phyloP scores from a whole-genome alignment of 1,139 yeast species.

The Groenewaldozyma sp. region DNA sequence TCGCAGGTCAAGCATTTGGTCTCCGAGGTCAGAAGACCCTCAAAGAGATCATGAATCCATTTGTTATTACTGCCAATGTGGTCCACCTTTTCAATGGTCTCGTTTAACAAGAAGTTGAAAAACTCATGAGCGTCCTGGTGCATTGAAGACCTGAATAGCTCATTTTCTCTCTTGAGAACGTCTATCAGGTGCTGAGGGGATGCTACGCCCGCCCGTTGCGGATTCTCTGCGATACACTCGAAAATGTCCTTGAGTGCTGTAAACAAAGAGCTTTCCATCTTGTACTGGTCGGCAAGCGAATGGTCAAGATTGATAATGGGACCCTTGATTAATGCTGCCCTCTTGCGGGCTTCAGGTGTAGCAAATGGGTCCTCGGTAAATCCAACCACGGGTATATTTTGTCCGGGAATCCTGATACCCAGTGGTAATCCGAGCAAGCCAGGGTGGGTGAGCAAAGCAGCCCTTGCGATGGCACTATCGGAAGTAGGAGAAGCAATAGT shows the following conservation, averaged over 20 bases:
- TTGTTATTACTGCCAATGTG: slow-evolving; percentile 9
- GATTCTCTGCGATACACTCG: slow-evolving; percentile 71
- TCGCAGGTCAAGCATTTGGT: slow-evolving; percentile 89
- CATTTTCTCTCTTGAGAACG: slow-evolving; percentile 71
- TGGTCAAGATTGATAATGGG: slow-evolving; percentile 79
- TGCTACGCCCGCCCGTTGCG: slow-evolving; percentile 67
- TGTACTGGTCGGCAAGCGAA: slow-evolving; percentile 40
- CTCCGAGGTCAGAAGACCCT: slow-evolving; percentile 78
- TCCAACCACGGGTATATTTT: slow-evolving; percentile 40
- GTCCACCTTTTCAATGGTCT: slow-evolving; percentile 63
- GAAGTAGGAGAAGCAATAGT: not conserved
- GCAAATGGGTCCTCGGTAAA: slow-evolving; percentile 43
- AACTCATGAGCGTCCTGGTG: slow-evolving; percentile 99
- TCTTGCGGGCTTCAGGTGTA: slow-evolving; percentile 65
- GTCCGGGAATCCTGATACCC: slow-evolving; percentile 29
- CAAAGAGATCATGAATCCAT: slow-evolving; percentile 67
- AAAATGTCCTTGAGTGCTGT: slow-evolving; percentile 77
- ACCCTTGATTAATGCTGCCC: slow-evolving; percentile 71
- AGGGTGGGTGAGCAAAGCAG: slow-evolving; percentile 1
- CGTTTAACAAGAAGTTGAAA: slow-evolving; percentile 75
- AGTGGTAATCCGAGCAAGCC: slow-evolving; percentile 26
- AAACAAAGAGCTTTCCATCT: slow-evolving; percentile 47
- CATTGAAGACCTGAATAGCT: slow-evolving; percentile 80
- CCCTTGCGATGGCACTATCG: slow-evolving; percentile 9
- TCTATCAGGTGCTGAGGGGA: slow-evolving; percentile 71